A percentile compares a stretch with the other conserved stretches of the same genome.
These are phyloP conservation scores for Yarrowia divulgata DNA, from an alignment of 805 yeast species.

Conservation along the genomic window DNA sequence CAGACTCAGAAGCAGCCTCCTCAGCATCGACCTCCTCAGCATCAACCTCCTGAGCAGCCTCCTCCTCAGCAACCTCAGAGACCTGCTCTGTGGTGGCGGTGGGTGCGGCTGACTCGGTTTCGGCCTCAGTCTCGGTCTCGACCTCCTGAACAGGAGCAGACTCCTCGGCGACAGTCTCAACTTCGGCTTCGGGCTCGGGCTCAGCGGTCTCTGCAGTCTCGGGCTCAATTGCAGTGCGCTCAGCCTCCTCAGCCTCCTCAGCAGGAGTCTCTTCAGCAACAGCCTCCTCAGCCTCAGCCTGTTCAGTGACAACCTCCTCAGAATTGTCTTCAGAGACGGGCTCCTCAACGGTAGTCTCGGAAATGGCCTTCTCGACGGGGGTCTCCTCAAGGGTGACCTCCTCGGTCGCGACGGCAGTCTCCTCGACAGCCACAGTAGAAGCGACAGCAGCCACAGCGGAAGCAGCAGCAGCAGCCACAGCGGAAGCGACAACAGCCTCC, in stretches of 20 bases:
- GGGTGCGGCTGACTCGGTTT: not conserved
- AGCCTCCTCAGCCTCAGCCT: not conserved
- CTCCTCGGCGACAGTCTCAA: not conserved
- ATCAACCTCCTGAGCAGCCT: not conserved
- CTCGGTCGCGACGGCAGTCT: too few species aligned
- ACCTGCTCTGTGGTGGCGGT: not conserved
- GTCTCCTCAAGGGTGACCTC: not conserved
- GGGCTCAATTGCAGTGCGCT: too few species aligned
- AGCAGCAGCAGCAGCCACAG: not conserved
- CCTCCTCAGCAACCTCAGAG: conserved; percentile 3
- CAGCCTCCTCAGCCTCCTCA: conserved; percentile 1
- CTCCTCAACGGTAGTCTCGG: too few species aligned
- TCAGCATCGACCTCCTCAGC: not conserved
- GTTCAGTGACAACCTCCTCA: not conserved
- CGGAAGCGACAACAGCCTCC: not conserved
- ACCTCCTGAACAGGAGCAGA: too few species aligned
- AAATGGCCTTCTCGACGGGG: not conserved
- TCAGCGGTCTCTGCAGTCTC: not conserved
- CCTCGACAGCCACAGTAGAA: not conserved
- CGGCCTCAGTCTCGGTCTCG: not conserved
- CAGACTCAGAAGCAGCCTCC: not conserved
- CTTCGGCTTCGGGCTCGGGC: too few species aligned
- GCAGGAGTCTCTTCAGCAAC: not conserved
- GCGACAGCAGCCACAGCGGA: not conserved
- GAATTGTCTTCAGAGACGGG: too few species aligned